Evolutionary conservation across 1,284 basidiomycete genomes (phyloP).

Genomic region (Melampsora americana): DNA sequence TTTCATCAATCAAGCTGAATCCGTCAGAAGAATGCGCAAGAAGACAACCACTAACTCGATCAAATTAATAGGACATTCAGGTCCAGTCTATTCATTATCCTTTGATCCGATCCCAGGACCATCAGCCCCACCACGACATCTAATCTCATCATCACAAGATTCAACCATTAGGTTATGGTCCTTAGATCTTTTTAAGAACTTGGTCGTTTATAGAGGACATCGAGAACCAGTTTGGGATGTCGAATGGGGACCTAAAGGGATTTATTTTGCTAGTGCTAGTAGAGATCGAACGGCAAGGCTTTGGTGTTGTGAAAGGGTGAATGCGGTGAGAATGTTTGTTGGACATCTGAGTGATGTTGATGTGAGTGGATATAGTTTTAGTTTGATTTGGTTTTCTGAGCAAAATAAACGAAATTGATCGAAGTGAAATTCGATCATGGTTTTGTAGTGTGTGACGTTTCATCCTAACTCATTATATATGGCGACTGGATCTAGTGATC

Average conservation of each 20-base stretch:
- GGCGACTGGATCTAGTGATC: constrained; percentile 92
- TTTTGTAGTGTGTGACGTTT: constrained; percentile 80
- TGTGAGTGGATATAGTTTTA: constrained; percentile 66
- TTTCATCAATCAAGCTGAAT: constrained; percentile 58
- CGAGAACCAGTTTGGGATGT: constrained; percentile 98
- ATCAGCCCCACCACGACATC: constrained; percentile 74
- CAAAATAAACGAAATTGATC: constrained; percentile 17
- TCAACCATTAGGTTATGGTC: constrained; percentile 90
- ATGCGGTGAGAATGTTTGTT: constrained; percentile 85
- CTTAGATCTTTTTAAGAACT: constrained; percentile 85
- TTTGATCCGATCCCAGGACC: constrained; percentile 91
- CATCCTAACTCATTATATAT: constrained; percentile 97
- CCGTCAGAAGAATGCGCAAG: constrained; percentile 67
- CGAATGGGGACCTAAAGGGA: constrained; percentile 93
- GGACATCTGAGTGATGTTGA: constrained; percentile 97
- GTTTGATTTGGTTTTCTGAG: constrained; percentile 28
- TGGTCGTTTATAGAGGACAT: constrained; percentile 92
- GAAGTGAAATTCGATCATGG: neutral
- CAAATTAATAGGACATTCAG: constrained; percentile 93
- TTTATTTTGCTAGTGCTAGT: constrained; percentile 96
- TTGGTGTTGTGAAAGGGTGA: constrained; percentile 89
- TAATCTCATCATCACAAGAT: constrained; percentile 91
- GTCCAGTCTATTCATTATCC: constrained; percentile 87
- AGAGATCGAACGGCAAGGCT: constrained; percentile 89
- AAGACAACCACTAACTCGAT: constrained; percentile 76